Evolutionary conservation across 1,284 basidiomycete genomes (phyloP).

Genomic region (Ceratobasidium papillatum): DNA sequence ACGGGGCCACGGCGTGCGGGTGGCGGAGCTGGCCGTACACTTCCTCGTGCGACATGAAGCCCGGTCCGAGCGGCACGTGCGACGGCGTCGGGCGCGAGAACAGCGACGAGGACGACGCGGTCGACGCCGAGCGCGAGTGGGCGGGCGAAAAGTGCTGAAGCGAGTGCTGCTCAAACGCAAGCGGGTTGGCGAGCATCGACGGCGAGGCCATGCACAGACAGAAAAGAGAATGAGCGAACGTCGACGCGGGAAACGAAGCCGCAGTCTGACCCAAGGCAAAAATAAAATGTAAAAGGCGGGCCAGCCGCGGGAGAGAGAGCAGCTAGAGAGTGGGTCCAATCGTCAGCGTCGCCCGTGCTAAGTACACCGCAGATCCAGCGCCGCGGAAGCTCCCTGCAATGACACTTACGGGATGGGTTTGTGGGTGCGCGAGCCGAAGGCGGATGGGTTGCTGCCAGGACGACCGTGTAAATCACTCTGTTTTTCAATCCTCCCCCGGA

Average conservation of each 20-base stretch:
- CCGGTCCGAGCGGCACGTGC: constrained; percentile 71
- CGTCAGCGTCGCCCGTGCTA: not conserved
- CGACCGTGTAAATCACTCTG: constrained; percentile 8
- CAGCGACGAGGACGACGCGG: constrained; percentile 74
- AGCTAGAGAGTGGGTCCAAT: not conserved
- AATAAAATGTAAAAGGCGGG: constrained; percentile 45
- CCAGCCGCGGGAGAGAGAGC: constrained; percentile 49
- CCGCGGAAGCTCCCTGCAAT: constrained; percentile 4
- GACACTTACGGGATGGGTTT: constrained; percentile 7
- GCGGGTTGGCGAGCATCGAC: constrained; percentile 45
- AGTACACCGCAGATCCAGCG: not conserved
- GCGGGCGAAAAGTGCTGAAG: constrained; percentile 46
- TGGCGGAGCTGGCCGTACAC: not conserved
- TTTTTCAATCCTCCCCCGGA: not conserved
- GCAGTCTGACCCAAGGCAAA: constrained; percentile 48
- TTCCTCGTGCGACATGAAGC: constrained; percentile 47
- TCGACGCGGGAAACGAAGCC: constrained; percentile 54
- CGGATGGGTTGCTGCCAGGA: constrained; percentile 22
- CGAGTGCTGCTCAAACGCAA: constrained; percentile 43
- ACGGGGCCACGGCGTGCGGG: constrained; percentile 23
- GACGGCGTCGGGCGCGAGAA: constrained; percentile 69
- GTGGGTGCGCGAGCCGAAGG: not conserved
- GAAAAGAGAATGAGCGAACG: constrained; percentile 51
- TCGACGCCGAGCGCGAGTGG: constrained; percentile 78
- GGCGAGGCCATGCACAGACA: constrained; percentile 46